Base-by-base conservation (phyloP, 2,329 filamentous ascomycete genomes). In the Venturia effusa region DNA sequence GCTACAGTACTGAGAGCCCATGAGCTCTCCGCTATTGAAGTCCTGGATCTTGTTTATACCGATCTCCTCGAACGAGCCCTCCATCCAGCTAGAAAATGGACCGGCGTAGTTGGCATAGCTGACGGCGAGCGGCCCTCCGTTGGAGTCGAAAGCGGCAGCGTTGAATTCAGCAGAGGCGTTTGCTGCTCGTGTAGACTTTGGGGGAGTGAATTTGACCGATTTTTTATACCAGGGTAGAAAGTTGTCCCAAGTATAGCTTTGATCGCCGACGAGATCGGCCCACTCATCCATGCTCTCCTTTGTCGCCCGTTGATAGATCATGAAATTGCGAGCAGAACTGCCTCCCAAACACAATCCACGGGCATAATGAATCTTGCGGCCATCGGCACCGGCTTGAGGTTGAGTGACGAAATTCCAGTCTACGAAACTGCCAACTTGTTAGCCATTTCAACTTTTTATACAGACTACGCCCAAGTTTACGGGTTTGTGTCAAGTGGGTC, bases 141-240 rank as follows among this genome's bases (percentile, higher is more conserved):
- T 27, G 30, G 64, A 2, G 27, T 51, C 48, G 51, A 45, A 65
- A n/a, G 61, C 61, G n/a, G 32, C 22, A 40, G 32, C 34, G 60
- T 71, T 67, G 59, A 68, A 66, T 22, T 65, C 55, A 2, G 71
- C 66, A 1, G 71, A 70, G 4, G 70, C 68, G 64, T 72, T 71
- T 11, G 67, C 65, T 27, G 61, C 51, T 10, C 72, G 67, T 10
- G 62, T 66, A 41, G 63, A 68, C 39, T 73, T 65, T 1, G 74
- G 73, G 6, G 68, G 64, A 0, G 70, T 73, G 54, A 75, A 69
- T 15, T 68, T 71, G 24, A 69, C 65, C 8, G 68, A 45, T 40
- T 68, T 69, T 45, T 72, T 68, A 65, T 72, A 75, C 64, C 70
- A 74, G 1, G 69, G 70, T 1, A 71, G 65, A 2, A 74, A 6